phyloP scores from a whole-genome alignment of 2,329 filamentous ascomycete species.

The Coniochaeta sp. region DNA sequence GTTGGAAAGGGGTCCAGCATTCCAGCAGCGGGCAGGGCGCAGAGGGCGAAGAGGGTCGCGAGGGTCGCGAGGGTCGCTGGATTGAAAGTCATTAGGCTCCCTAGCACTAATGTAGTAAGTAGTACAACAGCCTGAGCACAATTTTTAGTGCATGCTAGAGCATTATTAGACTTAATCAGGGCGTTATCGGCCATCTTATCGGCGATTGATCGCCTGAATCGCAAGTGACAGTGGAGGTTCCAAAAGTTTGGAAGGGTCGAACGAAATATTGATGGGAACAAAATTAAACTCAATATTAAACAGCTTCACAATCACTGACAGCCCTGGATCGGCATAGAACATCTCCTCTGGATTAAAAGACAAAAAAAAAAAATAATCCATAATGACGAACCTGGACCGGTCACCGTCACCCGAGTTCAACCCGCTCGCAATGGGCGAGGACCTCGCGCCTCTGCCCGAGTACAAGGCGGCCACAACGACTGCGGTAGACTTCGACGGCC shows the following conservation, averaged over 20 bases:
- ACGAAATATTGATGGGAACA: background rate
- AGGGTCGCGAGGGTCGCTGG: background rate
- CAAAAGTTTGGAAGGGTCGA: background rate
- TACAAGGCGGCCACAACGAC: constrained; percentile 49
- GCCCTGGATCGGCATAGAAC: background rate
- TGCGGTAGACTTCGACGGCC: constrained; percentile 60
- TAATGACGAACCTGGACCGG: constrained; percentile 5
- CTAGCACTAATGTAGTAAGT: too few relatives aligned
- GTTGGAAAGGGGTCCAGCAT: constrained; percentile 1
- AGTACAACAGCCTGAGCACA: too few relatives aligned
- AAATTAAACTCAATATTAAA: constrained; percentile 5
- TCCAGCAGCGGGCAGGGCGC: background rate
- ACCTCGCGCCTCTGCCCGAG: constrained; percentile 50
- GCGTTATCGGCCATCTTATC: constrained; percentile 1
- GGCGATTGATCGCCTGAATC: background rate
- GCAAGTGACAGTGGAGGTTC: background rate
- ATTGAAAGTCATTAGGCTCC: too few relatives aligned
- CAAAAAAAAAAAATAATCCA: too few relatives aligned
- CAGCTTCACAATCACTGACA: background rate
- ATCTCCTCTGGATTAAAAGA: background rate
- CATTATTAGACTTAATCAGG: too few relatives aligned
- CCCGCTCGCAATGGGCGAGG: constrained; percentile 43
- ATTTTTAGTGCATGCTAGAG: background rate
- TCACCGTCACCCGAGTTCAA: constrained; percentile 42
- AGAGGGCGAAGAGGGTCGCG: background rate